phyloP scores from a whole-genome alignment of 345 rosid genomes.

The Citrus sp. region DNA sequence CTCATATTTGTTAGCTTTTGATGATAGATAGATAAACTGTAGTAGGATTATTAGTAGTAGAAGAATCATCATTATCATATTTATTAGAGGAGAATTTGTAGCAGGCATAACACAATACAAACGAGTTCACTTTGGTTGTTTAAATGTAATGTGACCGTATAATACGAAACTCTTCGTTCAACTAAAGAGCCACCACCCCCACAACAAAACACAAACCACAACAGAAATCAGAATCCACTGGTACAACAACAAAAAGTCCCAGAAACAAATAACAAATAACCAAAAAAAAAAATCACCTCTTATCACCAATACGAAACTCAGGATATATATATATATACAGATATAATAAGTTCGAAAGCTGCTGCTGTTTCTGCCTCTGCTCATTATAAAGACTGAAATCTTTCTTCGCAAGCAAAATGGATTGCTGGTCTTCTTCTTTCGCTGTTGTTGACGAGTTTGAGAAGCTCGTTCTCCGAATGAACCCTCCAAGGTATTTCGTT shows the following conservation, averaged over 20 bases:
- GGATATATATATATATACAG: too few species aligned
- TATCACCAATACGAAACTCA: too few species aligned
- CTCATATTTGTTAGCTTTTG: too few species aligned
- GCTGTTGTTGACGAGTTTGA: constrained; percentile 60
- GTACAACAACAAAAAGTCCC: not conserved
- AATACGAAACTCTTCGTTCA: constrained; percentile 39
- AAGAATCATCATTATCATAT: too few species aligned
- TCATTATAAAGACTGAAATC: not conserved
- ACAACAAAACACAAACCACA: constrained; percentile 16
- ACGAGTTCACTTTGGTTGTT: too few species aligned
- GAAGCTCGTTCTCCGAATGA: constrained; percentile 73
- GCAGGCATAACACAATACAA: too few species aligned
- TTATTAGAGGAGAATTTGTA: too few species aligned
- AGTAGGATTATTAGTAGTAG: too few species aligned
- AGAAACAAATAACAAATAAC: not conserved
- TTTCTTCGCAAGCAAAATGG: constrained; percentile 31
- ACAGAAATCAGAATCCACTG: constrained; percentile 18
- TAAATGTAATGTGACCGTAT: not conserved
- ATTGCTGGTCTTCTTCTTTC: constrained; percentile 56
- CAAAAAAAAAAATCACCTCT: not conserved
- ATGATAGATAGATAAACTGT: too few species aligned
- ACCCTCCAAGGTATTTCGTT: constrained; percentile 64
- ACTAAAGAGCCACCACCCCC: constrained; percentile 37
- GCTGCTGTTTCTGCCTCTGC: not conserved
- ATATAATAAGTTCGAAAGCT: not conserved